These are phyloP conservation scores for Sarcomyxa edulis DNA, from an alignment of 768 basidiomycete genomes.

Conservation along the genomic window DNA sequence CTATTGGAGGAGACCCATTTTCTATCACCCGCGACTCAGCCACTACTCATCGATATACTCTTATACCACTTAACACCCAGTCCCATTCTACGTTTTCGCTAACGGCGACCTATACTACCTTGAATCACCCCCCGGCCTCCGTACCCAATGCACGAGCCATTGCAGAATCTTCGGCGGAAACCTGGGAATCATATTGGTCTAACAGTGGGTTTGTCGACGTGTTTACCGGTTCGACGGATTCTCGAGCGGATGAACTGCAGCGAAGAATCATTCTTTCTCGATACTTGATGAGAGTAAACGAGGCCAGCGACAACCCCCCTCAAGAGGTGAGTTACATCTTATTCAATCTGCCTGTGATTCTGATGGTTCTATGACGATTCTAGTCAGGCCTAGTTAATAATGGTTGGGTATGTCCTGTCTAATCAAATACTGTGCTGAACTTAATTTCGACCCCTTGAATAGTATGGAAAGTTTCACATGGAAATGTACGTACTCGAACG, in stretches of 20 bases:
- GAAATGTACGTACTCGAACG: slow-evolving; percentile 36
- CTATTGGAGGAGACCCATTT: slow-evolving; percentile 34
- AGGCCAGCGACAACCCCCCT: slow-evolving; percentile 49
- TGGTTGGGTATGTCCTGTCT: slow-evolving; percentile 41
- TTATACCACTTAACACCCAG: slow-evolving; percentile 30
- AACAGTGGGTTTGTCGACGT: slow-evolving; percentile 49
- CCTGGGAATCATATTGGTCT: slow-evolving; percentile 46
- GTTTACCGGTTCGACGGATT: slow-evolving; percentile 40
- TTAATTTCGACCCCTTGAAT: neutral
- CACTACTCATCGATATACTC: slow-evolving; percentile 39
- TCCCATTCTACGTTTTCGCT: slow-evolving; percentile 26
- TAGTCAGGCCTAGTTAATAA: slow-evolving; percentile 52
- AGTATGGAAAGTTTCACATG: slow-evolving; percentile 55
- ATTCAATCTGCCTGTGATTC: slow-evolving; percentile 1
- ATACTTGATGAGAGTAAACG: slow-evolving; percentile 55
- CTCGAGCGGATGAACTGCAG: slow-evolving; percentile 50
- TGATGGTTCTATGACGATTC: neutral
- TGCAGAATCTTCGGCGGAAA: slow-evolving; percentile 25
- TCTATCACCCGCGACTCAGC: slow-evolving; percentile 36
- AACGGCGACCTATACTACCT: slow-evolving; percentile 9
- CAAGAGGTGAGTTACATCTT: slow-evolving; percentile 40
- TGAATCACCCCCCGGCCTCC: too few species aligned
- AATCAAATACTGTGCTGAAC: neutral
- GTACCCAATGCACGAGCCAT: slow-evolving; percentile 20
- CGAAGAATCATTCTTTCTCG: slow-evolving; percentile 50